Conservation (phyloP, 1,284 basidiomycete species). For the Sporisorium reilianum region DNA sequence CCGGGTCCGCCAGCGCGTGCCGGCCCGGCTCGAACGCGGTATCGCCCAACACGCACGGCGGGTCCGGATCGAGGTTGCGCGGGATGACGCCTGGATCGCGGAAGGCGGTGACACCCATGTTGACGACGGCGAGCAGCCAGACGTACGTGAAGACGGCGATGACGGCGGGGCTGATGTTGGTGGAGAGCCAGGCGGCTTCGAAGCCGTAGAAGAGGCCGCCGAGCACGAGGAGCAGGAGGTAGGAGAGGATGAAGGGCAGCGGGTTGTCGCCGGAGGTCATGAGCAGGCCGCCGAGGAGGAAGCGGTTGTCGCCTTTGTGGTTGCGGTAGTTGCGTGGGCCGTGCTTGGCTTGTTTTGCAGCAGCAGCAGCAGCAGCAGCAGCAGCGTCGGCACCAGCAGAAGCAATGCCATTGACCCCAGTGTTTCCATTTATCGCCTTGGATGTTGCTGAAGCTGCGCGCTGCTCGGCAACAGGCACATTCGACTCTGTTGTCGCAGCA, state of each 20-base stretch:
- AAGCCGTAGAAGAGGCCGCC: constrained; percentile 63
- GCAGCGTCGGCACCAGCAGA: not conserved
- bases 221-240: constrained; percentile 48
- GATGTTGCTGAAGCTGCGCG: constrained; percentile 8
- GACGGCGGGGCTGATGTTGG: constrained; percentile 55
- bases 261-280: constrained; percentile 63
- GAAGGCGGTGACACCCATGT: constrained; percentile 63
- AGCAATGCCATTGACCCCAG: not conserved
- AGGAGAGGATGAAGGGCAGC: constrained; percentile 51
- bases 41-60: constrained; percentile 56
- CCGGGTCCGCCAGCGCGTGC: constrained; percentile 33
- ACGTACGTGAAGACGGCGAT: constrained; percentile 59
- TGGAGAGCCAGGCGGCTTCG: constrained; percentile 55
- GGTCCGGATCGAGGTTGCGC: constrained; percentile 63
- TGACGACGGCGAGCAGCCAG: constrained; percentile 49
- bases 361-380: not conserved
- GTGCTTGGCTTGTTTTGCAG: constrained; percentile 7
- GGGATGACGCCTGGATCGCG: constrained; percentile 67
- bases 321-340: constrained; percentile 45
- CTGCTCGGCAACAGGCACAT: not conserved
- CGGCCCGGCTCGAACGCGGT: constrained; percentile 18
- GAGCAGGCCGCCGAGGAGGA: constrained; percentile 55
- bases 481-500: not conserved
- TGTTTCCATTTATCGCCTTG: not conserved
- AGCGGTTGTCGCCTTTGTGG: constrained; percentile 56